Base-by-base conservation (phyloP, 345 rosid species). In the Gynandropsis gynandra region DNA sequence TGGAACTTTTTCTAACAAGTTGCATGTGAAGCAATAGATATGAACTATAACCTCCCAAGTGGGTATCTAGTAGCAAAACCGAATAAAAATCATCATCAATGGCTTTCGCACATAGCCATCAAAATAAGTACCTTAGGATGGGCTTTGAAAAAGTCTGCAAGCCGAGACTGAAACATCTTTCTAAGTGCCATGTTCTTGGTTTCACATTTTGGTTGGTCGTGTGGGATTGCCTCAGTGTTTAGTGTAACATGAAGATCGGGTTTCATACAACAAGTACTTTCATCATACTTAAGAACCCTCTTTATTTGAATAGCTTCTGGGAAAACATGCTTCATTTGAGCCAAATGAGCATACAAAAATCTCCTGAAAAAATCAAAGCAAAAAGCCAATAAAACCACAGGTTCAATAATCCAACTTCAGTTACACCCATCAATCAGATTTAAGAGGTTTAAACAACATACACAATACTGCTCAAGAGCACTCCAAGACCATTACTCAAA, bases 301-400 rank as follows among this genome's bases (percentile, higher is more conserved):
- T 68, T 88, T 6, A 87, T 50, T 51, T 80, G 81, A 47, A 87
- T 81, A 1, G 73, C 88, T 70, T 87, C 94, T 0, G 98, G 90
- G 19, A 87, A 64, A 49, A 92, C 62, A 64, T 74, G 71, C 78
- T 78, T 92, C 80, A 85, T 21, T 47, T 83, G 90, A 46, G 97
- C 83, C 69, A 92, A 64, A 69, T 87, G 83, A 34, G 56, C 29
- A 54, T 75, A 54, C 9, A 79, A 69, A 51, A 85, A 85, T 61
- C 80, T 80, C 90, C 98, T 85, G 63, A 17, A 61, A 39, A 19
- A 15, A 68, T 31, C 32, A 62, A 9, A 27, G 15, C 35, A 13
- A 16, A 33, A 48, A 24, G 29, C n/a, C 41, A 54, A 36, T 56
- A 43, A 34, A 42, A 14, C 37, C 15, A n/a, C 6, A 40, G 2